Conservation (phyloP, 106 monocot species). For the Gastrodia elata region DNA sequence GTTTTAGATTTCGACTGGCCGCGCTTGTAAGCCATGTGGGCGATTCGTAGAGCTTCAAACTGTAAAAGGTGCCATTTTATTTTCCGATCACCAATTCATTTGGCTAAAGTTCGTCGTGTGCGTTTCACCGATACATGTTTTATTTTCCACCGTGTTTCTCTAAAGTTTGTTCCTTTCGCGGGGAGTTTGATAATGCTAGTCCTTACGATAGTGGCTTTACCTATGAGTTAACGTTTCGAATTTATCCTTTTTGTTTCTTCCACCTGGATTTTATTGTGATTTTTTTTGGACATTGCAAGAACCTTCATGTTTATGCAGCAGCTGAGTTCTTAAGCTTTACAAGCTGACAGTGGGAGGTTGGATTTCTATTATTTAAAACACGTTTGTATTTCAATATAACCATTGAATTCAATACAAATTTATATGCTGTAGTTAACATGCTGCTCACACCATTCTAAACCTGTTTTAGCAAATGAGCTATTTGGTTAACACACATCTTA, state of each 20-base stretch:
- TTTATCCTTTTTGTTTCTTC: neutral
- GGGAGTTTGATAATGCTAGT: neutral
- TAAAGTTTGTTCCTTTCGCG: neutral
- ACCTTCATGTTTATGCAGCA: neutral
- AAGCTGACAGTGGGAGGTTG: neutral
- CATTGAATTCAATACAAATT: neutral
- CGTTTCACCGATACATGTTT: neutral
- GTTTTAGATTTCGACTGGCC: neutral
- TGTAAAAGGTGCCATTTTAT: neutral
- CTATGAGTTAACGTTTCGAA: neutral
- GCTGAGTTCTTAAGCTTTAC: neutral
- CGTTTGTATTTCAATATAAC: neutral
- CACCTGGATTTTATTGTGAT: neutral
- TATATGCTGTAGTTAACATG: neutral
- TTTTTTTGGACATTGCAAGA: neutral
- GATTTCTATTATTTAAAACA: neutral
- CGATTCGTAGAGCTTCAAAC: slow-evolving; percentile 7
- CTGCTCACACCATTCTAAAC: neutral
- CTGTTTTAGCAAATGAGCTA: too few species aligned
- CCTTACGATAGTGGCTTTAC: neutral
- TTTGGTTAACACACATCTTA: too few species aligned
- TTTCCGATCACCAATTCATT: neutral
- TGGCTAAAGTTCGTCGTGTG: neutral
- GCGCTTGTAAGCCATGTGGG: neutral
- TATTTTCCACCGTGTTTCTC: neutral